Base-by-base conservation (phyloP, 1,139 yeast genomes). In the Yamadazyma dushanensis region DNA sequence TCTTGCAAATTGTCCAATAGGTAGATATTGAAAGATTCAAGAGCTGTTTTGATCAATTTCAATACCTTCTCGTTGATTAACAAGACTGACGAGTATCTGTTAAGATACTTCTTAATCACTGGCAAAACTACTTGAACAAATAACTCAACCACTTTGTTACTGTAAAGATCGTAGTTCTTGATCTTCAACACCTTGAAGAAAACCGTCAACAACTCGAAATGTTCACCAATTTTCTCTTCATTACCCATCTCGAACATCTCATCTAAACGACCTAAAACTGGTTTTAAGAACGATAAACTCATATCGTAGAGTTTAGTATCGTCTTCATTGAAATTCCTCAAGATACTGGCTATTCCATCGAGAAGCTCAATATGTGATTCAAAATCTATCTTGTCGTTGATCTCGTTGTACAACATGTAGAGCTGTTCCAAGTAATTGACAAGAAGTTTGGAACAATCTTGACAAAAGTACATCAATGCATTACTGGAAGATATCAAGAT, bases 391-490 rank as follows among this genome's bases (percentile, higher is more conserved):
- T 61, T 59, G 22, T 57, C 60, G 37, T 68, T 66, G 26, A 90
- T 76, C 49, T 78, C 82, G 37, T 78, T 78, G 59, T 87, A 92
- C 45, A 92, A 80, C 44, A 79, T 70, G 49, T 82, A 80, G 37
- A 94, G 67, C 56, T 88, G 96, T 37, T 82, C 90, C 50, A 89
- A 66, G 55, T 78, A 86, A 37, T 76, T 74, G 21, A 82, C 78
- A 47, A 94, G 66, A 14, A 81, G 66, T 11, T 62, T 53, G 0
- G 95, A 76, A 54, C 98, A 94, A 59, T 94, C 98, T 53, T 86
- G 86, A 63, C 97, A 90, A 54, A 94, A 87, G 54, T 81, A 90
- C 90, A 88, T 88, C 51, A 94, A 72, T 0, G 99, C 95, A 59
- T 87, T 92, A 0, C 97, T 85, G 0, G 97, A 89, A 0, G 98